Evolutionary conservation across 805 yeast genomes (phyloP).

Genomic region (Wickerhamomyces silvicola): DNA sequence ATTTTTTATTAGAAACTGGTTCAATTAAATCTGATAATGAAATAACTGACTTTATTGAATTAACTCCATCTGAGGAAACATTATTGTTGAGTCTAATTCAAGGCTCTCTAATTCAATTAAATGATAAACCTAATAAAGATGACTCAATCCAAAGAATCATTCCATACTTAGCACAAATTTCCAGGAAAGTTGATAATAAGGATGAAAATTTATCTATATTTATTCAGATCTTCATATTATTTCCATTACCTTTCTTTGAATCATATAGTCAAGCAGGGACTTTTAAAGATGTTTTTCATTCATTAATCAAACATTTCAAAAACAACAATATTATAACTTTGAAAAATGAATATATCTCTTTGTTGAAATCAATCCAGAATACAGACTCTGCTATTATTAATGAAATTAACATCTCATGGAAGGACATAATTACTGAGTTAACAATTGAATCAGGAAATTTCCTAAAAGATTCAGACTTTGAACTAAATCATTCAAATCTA

Average conservation of each 20-base stretch:
- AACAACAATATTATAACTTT: constrained; percentile 10
- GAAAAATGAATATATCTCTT: constrained; percentile 6
- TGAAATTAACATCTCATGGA: constrained; percentile 7
- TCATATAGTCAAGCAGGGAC: constrained; percentile 11
- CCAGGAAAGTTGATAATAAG: constrained; percentile 11
- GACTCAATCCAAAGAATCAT: constrained; percentile 13
- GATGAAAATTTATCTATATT: constrained; percentile 9
- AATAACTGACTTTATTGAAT: constrained; percentile 26
- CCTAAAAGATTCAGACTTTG: constrained; percentile 8
- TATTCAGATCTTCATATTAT: constrained; percentile 12
- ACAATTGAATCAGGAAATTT: constrained; percentile 10
- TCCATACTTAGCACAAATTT: constrained; percentile 5
- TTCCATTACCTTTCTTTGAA: constrained; percentile 16
- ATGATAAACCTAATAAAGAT: constrained; percentile 8
- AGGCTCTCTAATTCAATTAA: constrained; percentile 27
- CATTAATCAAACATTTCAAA: constrained; percentile 15
- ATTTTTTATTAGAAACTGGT: constrained; percentile 38
- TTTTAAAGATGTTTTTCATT: constrained; percentile 6
- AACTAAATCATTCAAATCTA: constrained; percentile 5
- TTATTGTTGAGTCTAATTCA: constrained; percentile 32
- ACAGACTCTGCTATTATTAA: constrained; percentile 4
- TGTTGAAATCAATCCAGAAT: constrained; percentile 6
- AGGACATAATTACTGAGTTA: constrained; percentile 10
- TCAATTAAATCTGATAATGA: constrained; percentile 25
- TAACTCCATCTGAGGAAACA: constrained; percentile 21